Conservation (phyloP, 2,329 filamentous ascomycete genomes). For the Pseudopyricularia javanii region DNA sequence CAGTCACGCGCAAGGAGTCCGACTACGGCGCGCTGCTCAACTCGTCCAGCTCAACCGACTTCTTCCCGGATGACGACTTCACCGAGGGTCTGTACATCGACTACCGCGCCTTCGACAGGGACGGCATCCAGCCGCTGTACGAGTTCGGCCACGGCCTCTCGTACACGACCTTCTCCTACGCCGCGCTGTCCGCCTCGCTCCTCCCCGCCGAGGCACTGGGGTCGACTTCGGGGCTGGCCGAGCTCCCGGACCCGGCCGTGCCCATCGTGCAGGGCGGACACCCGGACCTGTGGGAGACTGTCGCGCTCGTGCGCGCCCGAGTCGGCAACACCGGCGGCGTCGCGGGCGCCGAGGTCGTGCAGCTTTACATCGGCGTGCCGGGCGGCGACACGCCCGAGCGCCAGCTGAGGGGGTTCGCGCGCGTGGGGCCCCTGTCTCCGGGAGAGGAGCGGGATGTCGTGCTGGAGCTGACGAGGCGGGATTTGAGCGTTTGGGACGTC, state of each 20-base stretch:
- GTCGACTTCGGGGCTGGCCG: too few relatives aligned
- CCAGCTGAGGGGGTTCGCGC: slow-evolving; percentile 53
- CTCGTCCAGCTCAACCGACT: slow-evolving; percentile 33
- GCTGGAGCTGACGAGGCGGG: slow-evolving; percentile 44
- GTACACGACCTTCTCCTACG: slow-evolving; percentile 42
- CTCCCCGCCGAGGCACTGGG: too few relatives aligned
- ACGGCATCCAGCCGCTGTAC: slow-evolving; percentile 33
- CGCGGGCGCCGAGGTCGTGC: slow-evolving; percentile 29
- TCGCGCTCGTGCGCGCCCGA: slow-evolving; percentile 24
- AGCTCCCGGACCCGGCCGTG: slow-evolving; percentile 20
- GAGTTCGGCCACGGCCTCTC: slow-evolving; percentile 44
- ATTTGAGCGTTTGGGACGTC: slow-evolving; percentile 55
- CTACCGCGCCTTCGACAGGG: slow-evolving; percentile 40
- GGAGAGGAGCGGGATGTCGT: slow-evolving; percentile 28
- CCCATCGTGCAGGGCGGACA: slow-evolving; percentile 29
- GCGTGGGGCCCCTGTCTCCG: slow-evolving; percentile 31
- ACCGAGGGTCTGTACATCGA: slow-evolving; percentile 37
- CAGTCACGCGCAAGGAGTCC: slow-evolving; percentile 37
- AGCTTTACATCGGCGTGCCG: slow-evolving; percentile 43
- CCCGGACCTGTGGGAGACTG: slow-evolving; percentile 29
- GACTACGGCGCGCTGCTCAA: slow-evolving; percentile 36
- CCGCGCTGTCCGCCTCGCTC: too few relatives aligned
- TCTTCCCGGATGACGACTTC: slow-evolving; percentile 36
- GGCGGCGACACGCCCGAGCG: slow-evolving; percentile 37
- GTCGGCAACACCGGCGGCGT: slow-evolving; percentile 27